Base-by-base conservation (phyloP, 345 rosid species). In the Nasturtium officinale region DNA sequence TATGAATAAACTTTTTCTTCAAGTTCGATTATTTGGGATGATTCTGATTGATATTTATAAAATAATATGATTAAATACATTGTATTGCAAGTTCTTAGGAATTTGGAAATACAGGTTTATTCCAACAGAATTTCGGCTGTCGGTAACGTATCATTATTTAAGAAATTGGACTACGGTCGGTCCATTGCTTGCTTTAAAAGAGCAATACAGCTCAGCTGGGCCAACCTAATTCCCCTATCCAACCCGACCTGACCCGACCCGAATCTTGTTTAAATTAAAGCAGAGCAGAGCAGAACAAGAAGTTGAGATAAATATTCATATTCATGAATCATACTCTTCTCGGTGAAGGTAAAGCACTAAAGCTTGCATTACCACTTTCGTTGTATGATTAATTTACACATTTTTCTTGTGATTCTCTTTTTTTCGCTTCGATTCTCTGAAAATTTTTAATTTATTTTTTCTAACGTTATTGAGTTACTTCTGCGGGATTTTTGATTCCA, bases 181-280 rank as follows among this genome's bases (percentile, higher is more conserved):
- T 40, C 43, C 43, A 13, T 61, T 23, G 13, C 2, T 23, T 0
- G 30, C 48, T 5, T 38, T 15, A 8, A 5, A 10, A 60, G n/a
- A 57, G 11, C 32, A 7, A 15, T 16, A 28, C 53, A 62, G 38
- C 67, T 62, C 33, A 62, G 2, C 23, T 62, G 67, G 67, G 53
- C 38, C 67, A 45, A 53, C 15, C 38, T 30, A 1, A 48, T 46
- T 47, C 8, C 30, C 70, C 46, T 18, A 65, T 30, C 70, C 70
- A n/a, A n/a, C n/a, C n/a, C n/a, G n/a, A n/a, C n/a, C n/a, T n/a
- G 70, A 48, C 43, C 56, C 37, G 46, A 7, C 5, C 29, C 67
- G 67, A 20, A 61, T 7, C 67, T 25, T 65, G 32, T 66, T 65
- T 23, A 15, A 65, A 65, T 1, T 35, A 66, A 66, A 66, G 46